Base-by-base conservation (phyloP, 495 filamentous ascomycete genomes). In the Lichina pygmaea region DNA sequence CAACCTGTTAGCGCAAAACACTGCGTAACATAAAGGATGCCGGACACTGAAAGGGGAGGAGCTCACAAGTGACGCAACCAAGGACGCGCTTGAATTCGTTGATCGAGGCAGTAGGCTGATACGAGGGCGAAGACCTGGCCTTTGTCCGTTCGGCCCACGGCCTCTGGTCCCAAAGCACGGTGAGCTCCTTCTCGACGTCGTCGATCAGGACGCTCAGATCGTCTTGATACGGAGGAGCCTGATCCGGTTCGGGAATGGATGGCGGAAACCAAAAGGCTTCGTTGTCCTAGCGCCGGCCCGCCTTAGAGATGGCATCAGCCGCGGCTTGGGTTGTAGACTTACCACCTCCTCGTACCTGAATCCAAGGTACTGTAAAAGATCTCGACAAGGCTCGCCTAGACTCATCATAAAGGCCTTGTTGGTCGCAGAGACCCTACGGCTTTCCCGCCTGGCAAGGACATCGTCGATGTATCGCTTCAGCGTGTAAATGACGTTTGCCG, bases 341-440 rank as follows among this genome's bases (percentile, higher is more conserved):
- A 10, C 46, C 16, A 32, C 44, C 15, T 37, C 46, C 34, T 48
- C 40, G 8, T 45, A 15, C 45, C 49, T 51, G 51, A 85, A 86
- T 5, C 70, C 77, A 4, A 85, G 56, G 36, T 68, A 73, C 43
- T 64, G 63, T 34, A 86, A 62, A 34, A 86, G 52, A 33, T 67
- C 59, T 46, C 70, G 61, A 54, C 79, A 81, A 13, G 71, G 64
- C 24, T 58, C 59, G 11, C 81, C 78, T 55, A 86, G 78, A 38
- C 73, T 68, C 11, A 75, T 62, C 44, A 70, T 61, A 52, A 82
- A 91, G 12, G 67, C 68, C 56, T 81, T 85, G 58, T 86, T 86
- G 7, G 68, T 58, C 11, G 66, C 64, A 5, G 72, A 67, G 46
- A 86, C 80, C 16, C 58, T 51, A 54, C 71, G 73, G 34, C 63